These are phyloP conservation scores for Phellinidium pouzarii DNA, from an alignment of 1,284 basidiomycete genomes.

Conservation along the genomic window DNA sequence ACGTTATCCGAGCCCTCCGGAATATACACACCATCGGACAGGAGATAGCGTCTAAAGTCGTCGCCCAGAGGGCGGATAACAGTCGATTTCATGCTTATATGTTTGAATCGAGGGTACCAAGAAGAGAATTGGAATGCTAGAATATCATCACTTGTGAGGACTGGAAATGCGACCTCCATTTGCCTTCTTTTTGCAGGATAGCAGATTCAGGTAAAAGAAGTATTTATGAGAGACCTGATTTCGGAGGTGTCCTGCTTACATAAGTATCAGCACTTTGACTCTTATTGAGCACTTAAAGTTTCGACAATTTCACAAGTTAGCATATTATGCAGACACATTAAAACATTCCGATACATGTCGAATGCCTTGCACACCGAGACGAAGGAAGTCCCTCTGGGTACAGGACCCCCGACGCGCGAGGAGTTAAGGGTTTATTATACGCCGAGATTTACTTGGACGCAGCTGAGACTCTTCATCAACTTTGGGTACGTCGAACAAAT, in stretches of 20 bases:
- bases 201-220: neutral
- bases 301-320: neutral
- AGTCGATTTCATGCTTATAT: slow-evolving; percentile 69
- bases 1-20: slow-evolving; percentile 76
- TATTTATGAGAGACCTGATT: neutral
- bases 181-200: neutral
- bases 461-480: slow-evolving; percentile 69
- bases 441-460: slow-evolving; percentile 65
- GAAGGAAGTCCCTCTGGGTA: slow-evolving; percentile 8
- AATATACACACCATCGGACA: slow-evolving; percentile 75
- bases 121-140: slow-evolving; percentile 79
- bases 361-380: neutral
- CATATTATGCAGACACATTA: neutral
- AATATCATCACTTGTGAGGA: slow-evolving; percentile 44
- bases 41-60: slow-evolving; percentile 68
- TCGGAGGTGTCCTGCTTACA: too few species aligned
- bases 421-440: slow-evolving; percentile 65
- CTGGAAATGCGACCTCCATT: slow-evolving; percentile 40
- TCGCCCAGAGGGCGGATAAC: slow-evolving; percentile 65
- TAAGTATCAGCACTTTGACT: too few species aligned
- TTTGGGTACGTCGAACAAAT: slow-evolving; percentile 45
- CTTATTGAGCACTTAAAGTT: too few species aligned
- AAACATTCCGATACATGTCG: neutral
- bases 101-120: slow-evolving; percentile 79
- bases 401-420: slow-evolving; percentile 56